A percentile compares a stretch with the other conserved stretches of the same genome.
These are phyloP conservation scores for Bauhinia variegata DNA, from an alignment of 306 rosid genomes.

Conservation along the genomic window DNA sequence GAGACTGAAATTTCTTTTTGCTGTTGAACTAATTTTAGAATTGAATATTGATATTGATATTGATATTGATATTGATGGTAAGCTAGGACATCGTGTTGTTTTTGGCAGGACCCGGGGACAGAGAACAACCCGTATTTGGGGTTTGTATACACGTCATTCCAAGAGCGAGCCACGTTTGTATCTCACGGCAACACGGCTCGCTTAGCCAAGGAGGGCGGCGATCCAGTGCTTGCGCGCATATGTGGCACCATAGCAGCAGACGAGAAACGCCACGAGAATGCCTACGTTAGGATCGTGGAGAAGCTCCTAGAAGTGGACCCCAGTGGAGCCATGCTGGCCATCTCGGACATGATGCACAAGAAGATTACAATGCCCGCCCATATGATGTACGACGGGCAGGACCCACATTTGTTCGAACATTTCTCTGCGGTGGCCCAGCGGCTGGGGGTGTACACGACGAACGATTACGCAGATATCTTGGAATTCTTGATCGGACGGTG, in stretches of 20 bases:
- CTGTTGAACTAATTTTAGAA: too few species aligned
- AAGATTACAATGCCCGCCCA: constrained; percentile 63
- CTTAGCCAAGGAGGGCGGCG: constrained; percentile 50
- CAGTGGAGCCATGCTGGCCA: constrained; percentile 40
- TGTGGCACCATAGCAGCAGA: constrained; percentile 62
- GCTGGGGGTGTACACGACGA: constrained; percentile 50
- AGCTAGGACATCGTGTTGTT: too few species aligned
- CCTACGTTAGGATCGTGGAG: constrained; percentile 46
- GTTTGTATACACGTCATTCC: constrained; percentile 64
- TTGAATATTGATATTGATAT: too few species aligned
- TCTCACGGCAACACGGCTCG: constrained; percentile 68
- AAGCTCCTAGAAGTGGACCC: constrained; percentile 67
- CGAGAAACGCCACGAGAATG: constrained; percentile 64
- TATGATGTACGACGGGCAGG: constrained; percentile 52
- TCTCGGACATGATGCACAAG: constrained; percentile 52
- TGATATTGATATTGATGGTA: too few species aligned
- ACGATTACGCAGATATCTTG: constrained; percentile 47
- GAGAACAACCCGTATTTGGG: constrained; percentile 73
- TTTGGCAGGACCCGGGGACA: constrained; percentile 48
- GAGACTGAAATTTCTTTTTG: too few species aligned
- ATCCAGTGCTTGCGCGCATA: constrained; percentile 51
- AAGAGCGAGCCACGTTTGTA: constrained; percentile 61
- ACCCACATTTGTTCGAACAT: constrained; percentile 55
- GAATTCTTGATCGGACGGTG: constrained; percentile 54
- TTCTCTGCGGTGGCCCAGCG: constrained; percentile 55